These are phyloP conservation scores for Blastobotrys proliferans DNA, from an alignment of 1,139 yeast genomes.

Conservation along the genomic window DNA sequence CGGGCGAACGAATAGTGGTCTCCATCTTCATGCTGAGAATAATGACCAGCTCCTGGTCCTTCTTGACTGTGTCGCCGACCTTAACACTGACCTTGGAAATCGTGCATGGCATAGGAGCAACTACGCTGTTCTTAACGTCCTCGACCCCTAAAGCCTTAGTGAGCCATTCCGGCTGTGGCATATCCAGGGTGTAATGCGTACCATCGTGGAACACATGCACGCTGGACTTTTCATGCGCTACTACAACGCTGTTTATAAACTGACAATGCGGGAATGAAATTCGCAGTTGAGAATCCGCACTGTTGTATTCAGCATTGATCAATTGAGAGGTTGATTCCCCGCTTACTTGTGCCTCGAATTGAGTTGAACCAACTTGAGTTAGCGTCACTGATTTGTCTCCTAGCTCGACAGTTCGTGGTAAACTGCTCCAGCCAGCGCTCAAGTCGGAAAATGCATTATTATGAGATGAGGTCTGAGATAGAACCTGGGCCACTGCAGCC, in stretches of 20 bases:
- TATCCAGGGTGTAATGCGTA: constrained; percentile 28
- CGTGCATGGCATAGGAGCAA: constrained; percentile 38
- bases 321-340: constrained; percentile 10
- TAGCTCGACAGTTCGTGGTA: constrained; percentile 15
- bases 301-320: constrained; percentile 6
- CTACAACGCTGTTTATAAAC: constrained; percentile 30
- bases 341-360: constrained; percentile 17
- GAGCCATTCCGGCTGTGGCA: constrained; percentile 33
- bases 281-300: constrained; percentile 21
- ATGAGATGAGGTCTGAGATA: constrained; percentile 16
- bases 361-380: constrained; percentile 16
- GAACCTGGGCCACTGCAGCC: constrained; percentile 30
- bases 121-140: constrained; percentile 30
- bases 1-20: constrained; percentile 35
- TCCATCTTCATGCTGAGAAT: constrained; percentile 49
- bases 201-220: constrained; percentile 34
- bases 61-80: constrained; percentile 35
- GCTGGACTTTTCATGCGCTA: constrained; percentile 20
- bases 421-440: constrained; percentile 15
- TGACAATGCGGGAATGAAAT: constrained; percentile 27
- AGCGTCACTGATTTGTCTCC: constrained; percentile 15
- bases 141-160: constrained; percentile 30
- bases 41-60: constrained; percentile 37
- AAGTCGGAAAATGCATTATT: constrained; percentile 17
- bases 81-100: constrained; percentile 29